A percentile compares a stretch with the other conserved stretches of the same genome.
These are phyloP conservation scores for Diaporthe eres DNA, from an alignment of 2,329 filamentous ascomycete genomes.

Conservation along the genomic window DNA sequence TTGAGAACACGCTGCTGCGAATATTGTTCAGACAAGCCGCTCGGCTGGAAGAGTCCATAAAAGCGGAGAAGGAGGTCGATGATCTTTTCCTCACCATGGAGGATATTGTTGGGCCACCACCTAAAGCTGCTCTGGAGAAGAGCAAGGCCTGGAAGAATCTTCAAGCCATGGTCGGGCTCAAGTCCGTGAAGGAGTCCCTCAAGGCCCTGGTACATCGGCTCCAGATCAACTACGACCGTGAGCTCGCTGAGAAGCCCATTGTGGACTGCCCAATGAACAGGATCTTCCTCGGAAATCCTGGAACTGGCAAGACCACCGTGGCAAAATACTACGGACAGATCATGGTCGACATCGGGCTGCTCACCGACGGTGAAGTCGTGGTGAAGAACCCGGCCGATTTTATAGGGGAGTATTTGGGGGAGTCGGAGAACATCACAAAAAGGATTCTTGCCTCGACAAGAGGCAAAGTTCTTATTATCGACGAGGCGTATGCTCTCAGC, in stretches of 20 bases:
- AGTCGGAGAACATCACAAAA: conserved; percentile 80
- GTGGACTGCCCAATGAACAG: conserved; percentile 76
- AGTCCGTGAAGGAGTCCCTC: conserved; percentile 73
- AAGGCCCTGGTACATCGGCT: conserved; percentile 71
- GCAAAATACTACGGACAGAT: conserved; percentile 81
- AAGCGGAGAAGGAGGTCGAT: conserved; percentile 58
- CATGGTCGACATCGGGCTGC: conserved; percentile 74
- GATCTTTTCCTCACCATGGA: conserved; percentile 73
- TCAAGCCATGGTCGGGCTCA: conserved; percentile 70
- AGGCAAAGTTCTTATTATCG: conserved; percentile 84
- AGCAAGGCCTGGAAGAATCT: conserved; percentile 72
- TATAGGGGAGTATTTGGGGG: conserved; percentile 72
- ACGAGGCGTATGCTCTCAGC: conserved; percentile 81
- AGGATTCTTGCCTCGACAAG: conserved; percentile 74
- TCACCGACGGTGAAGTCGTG: conserved; percentile 77
- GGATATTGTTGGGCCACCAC: conserved; percentile 80
- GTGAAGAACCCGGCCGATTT: conserved; percentile 83
- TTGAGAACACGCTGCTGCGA: conserved; percentile 72
- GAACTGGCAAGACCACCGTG: conserved; percentile 83
- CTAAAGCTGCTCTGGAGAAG: conserved; percentile 63
- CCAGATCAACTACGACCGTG: conserved; percentile 74
- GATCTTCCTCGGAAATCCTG: conserved; percentile 79
- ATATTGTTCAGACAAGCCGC: conserved; percentile 72
- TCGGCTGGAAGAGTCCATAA: conserved; percentile 65
- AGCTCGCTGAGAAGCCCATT: conserved; percentile 71